phyloP scores from a whole-genome alignment of 2,329 filamentous ascomycete species.

The Herpotrichia juniperi region DNA sequence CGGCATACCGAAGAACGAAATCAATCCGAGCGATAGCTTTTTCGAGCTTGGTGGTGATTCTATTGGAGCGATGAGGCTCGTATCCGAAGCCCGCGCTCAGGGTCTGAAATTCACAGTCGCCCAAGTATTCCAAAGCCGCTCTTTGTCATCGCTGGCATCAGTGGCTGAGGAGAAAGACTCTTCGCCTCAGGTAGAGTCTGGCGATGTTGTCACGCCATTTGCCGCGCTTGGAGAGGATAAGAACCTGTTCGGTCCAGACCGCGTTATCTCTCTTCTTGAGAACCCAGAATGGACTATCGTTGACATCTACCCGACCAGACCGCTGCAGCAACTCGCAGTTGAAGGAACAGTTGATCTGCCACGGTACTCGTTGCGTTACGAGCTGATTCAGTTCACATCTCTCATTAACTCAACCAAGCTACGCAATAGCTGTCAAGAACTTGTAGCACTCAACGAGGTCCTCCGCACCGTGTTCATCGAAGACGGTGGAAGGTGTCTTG shows the following conservation, averaged over 20 bases:
- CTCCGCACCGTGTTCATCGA: slow-evolving; percentile 68
- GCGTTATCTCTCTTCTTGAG: slow-evolving; percentile 59
- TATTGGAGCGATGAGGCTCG: slow-evolving; percentile 53
- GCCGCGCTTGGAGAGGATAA: slow-evolving; percentile 55
- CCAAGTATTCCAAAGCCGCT: slow-evolving; percentile 52
- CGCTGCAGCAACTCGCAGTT: slow-evolving; percentile 65
- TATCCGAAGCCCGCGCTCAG: slow-evolving; percentile 45
- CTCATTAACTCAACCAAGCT: slow-evolving; percentile 57
- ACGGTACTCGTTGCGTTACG: slow-evolving; percentile 68
- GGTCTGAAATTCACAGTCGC: slow-evolving; percentile 50
- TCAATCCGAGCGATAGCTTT: slow-evolving; percentile 50
- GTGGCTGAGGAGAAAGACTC: slow-evolving; percentile 43
- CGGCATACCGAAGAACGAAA: slow-evolving; percentile 35
- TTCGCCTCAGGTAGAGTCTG: slow-evolving; percentile 12
- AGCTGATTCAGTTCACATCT: slow-evolving; percentile 66
- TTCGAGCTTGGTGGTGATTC: slow-evolving; percentile 56
- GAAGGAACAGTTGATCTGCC: slow-evolving; percentile 63
- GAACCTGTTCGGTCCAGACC: slow-evolving; percentile 53
- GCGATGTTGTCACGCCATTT: slow-evolving; percentile 54
- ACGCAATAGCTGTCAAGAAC: slow-evolving; percentile 57
- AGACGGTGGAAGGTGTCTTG: slow-evolving; percentile 57
- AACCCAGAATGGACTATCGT: slow-evolving; percentile 58
- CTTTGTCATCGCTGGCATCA: slow-evolving; percentile 43
- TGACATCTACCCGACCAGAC: slow-evolving; percentile 64
- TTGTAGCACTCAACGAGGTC: slow-evolving; percentile 68